These are phyloP conservation scores for Fraxinus floribunda DNA, from an alignment of 305 asterid genomes.

Conservation along the genomic window DNA sequence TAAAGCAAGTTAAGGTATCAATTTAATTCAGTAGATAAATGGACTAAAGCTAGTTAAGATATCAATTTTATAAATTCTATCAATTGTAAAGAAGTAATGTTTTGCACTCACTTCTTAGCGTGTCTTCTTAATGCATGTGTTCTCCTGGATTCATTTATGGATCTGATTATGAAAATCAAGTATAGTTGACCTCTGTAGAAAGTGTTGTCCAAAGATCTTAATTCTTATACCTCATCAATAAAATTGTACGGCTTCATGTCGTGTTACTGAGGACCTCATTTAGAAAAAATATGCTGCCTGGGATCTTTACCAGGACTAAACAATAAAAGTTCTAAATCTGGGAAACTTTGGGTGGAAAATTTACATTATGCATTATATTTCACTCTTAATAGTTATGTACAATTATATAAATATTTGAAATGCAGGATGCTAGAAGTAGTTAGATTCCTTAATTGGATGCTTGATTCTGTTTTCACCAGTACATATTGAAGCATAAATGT, in stretches of 20 bases:
- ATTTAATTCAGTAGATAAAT: background rate
- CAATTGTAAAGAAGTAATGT: background rate
- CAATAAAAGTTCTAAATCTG: background rate
- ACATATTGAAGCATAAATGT: constrained; percentile 8
- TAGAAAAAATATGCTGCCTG: background rate
- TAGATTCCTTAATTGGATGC: background rate
- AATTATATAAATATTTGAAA: background rate
- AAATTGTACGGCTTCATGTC: background rate
- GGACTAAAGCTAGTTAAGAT: background rate
- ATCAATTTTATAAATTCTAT: background rate
- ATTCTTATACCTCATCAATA: background rate
- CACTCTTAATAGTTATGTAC: background rate
- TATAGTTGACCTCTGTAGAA: background rate
- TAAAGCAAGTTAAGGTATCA: background rate
- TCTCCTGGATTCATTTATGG: background rate
- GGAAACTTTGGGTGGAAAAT: background rate
- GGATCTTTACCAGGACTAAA: background rate
- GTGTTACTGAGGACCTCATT: background rate
- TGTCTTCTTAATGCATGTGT: background rate
- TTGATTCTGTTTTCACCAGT: constrained; percentile 8
- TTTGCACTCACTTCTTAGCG: background rate
- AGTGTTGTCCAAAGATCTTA: background rate
- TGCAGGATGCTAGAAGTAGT: background rate
- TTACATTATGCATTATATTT: background rate
- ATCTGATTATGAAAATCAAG: background rate